Base-by-base conservation (phyloP, 2,329 filamentous ascomycete species). In the Colletotrichum gloeosporioides region DNA sequence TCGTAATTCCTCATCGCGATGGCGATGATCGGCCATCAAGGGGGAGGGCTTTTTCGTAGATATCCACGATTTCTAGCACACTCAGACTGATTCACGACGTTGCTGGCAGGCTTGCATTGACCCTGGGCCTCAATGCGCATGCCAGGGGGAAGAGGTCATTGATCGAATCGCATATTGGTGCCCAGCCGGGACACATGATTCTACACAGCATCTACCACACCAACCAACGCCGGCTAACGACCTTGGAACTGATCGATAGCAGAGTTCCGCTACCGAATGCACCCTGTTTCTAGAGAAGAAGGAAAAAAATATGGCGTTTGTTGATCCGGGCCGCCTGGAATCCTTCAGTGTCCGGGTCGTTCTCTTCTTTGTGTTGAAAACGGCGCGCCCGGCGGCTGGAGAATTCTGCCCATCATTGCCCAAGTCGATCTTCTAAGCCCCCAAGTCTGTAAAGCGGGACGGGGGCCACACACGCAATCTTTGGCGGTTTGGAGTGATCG, bases 401-500 rank as follows among this genome's bases (percentile, higher is more conserved):
- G 57, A 76, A 25, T 27, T 55, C 22, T 31, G 64, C 65, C 22
- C 69, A 76, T 76, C 64, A 36, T 36, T 76, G 44, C 73, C 64
- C 69, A 32, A 68, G 39, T 71, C 39, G 71, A 36, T 29, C 18
- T 16, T 25, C 57, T 36, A 63, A 71, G 73, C 39, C 18, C 44
- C 57, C 22, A 69, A 76, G 55, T 73, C 32, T 76, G 64, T 73
- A 69, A 49, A 69, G 70, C 73, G 73, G 73, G 39, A 31, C 44
- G 61, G 70, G 39, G 55, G 25, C 31, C 34, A 32, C 49, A 57
- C 32, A 64, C 62, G 62, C 25, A 44, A 36, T 29, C n/a, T 22
- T 18, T 64, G 62, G 34, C 44, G 31, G 34, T 64, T 64, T 29
- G 31, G 25, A 31, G 49, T 36, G 73, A 73, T 76, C 64, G 64